These are phyloP conservation scores for Penicillium sp. DNA, from an alignment of 2,329 filamentous ascomycete genomes.

Conservation along the genomic window DNA sequence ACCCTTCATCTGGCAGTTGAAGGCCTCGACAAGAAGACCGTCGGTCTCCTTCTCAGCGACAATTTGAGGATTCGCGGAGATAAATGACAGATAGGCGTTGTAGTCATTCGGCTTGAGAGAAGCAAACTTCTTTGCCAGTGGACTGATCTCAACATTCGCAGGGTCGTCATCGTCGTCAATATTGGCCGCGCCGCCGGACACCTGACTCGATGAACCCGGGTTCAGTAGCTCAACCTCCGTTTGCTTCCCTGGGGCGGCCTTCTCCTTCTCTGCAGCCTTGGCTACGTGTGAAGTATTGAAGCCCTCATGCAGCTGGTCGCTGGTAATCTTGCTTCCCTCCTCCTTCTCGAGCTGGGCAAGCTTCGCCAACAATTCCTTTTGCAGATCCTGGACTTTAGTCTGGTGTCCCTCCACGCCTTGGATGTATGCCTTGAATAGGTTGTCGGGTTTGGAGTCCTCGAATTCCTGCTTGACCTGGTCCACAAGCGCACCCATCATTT, in stretches of 20 bases:
- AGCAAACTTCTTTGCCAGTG: conserved; percentile 79
- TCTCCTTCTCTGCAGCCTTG: conserved; percentile 59
- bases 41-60: conserved; percentile 86
- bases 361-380: conserved; percentile 74
- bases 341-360: conserved; percentile 82
- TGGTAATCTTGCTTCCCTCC: conserved; percentile 89
- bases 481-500: conserved; percentile 97
- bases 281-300: conserved; percentile 86
- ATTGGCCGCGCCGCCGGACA: conserved; percentile 60
- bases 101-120: conserved; percentile 79
- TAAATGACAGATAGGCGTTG: conserved; percentile 72
- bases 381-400: conserved; percentile 75
- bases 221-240: conserved; percentile 74
- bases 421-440: conserved; percentile 75
- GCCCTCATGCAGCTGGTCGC: conserved; percentile 82
- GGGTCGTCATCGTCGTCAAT: conserved; percentile 63
- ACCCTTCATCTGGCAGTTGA: conserved; percentile 80
- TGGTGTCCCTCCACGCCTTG: conserved; percentile 77
- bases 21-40: conserved; percentile 86
- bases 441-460: conserved; percentile 71
- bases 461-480: conserved; percentile 90
- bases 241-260: conserved; percentile 47
- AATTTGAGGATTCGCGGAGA: conserved; percentile 77
- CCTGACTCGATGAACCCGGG: conserved; percentile 52
- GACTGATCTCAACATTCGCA: conserved; percentile 74